Conservation (phyloP, 768 basidiomycete genomes). For the Jaapia argillacea region DNA sequence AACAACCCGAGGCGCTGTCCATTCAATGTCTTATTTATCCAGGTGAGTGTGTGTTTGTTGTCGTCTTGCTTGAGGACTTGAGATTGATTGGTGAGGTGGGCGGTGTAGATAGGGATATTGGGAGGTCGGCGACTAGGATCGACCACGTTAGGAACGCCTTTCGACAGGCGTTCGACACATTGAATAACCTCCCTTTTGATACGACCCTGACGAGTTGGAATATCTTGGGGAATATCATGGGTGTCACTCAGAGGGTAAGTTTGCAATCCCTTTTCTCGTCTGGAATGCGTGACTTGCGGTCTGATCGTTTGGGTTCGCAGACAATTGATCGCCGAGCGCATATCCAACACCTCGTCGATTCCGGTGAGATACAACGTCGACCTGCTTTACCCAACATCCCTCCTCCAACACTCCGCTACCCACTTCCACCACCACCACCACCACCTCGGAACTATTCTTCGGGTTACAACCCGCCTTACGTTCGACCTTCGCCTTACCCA, state of each 20-base stretch:
- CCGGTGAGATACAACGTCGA: too few species aligned
- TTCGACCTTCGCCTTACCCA: too few species aligned
- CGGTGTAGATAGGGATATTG: slow-evolving; percentile 28
- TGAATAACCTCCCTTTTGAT: slow-evolving; percentile 8
- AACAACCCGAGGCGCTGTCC: slow-evolving; percentile 18
- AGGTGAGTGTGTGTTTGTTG: slow-evolving; percentile 18
- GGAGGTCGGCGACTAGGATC: slow-evolving; percentile 23
- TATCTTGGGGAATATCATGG: slow-evolving; percentile 14
- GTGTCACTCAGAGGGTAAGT: slow-evolving; percentile 12
- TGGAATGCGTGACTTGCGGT: too few species aligned
- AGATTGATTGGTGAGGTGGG: background rate
- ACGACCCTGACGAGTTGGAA: slow-evolving; percentile 6
- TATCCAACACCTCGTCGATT: too few species aligned
- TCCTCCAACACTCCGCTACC: too few species aligned
- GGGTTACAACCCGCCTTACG: too few species aligned
- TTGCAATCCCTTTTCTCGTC: too few species aligned
- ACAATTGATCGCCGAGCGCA: too few species aligned
- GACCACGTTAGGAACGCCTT: slow-evolving; percentile 23
- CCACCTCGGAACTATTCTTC: too few species aligned
- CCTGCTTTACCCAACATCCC: too few species aligned
- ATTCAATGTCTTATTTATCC: slow-evolving; percentile 34
- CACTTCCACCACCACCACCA: too few species aligned
- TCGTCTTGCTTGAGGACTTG: background rate
- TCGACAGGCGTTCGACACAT: slow-evolving; percentile 17
- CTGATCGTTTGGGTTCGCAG: too few species aligned